A percentile compares a stretch with the other conserved stretches of the same genome.
phyloP scores from a whole-genome alignment of 2,329 filamentous ascomycete species.

The Paecilomyces formosus region DNA sequence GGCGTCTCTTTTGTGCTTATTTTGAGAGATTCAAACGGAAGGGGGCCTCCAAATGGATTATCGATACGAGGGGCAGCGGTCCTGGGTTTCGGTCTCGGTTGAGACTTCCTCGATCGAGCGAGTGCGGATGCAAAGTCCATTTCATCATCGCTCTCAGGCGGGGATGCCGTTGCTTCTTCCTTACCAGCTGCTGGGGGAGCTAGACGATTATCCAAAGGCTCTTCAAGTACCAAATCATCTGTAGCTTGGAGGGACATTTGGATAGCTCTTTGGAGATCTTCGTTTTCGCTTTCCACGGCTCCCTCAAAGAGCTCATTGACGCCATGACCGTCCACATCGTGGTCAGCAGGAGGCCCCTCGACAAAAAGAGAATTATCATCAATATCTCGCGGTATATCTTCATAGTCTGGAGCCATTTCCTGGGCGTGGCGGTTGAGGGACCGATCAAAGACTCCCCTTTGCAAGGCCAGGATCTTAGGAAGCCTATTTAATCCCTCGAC shows the following conservation, averaged over 20 bases:
- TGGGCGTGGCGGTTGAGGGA: constrained; percentile 22
- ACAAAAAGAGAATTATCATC: constrained; percentile 53
- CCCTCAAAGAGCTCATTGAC: constrained; percentile 53
- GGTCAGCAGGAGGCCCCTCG: constrained; percentile 35
- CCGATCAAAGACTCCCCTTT: constrained; percentile 28
- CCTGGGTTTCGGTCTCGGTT: constrained; percentile 33
- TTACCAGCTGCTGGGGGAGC: constrained; percentile 34
- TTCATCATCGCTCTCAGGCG: constrained; percentile 58
- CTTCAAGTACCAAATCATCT: constrained; percentile 37
- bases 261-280: constrained; percentile 74
- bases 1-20: constrained; percentile 48
- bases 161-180: constrained; percentile 22
- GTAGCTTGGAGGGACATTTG: constrained; percentile 65
- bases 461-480: constrained; percentile 51
- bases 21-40: constrained; percentile 79
- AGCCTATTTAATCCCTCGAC: constrained; percentile 83
- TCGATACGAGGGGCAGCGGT: constrained; percentile 40
- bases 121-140: constrained; percentile 72
- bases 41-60: constrained; percentile 65
- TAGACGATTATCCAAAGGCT: constrained; percentile 30
- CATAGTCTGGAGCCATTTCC: constrained; percentile 7
- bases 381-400: constrained; percentile 10
- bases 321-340: constrained; percentile 12
- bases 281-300: constrained; percentile 48
- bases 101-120: constrained; percentile 60